A percentile compares a stretch with the other conserved stretches of the same genome.
phyloP scores from a whole-genome alignment of 805 yeast species.

The Ogataea ganodermae region DNA sequence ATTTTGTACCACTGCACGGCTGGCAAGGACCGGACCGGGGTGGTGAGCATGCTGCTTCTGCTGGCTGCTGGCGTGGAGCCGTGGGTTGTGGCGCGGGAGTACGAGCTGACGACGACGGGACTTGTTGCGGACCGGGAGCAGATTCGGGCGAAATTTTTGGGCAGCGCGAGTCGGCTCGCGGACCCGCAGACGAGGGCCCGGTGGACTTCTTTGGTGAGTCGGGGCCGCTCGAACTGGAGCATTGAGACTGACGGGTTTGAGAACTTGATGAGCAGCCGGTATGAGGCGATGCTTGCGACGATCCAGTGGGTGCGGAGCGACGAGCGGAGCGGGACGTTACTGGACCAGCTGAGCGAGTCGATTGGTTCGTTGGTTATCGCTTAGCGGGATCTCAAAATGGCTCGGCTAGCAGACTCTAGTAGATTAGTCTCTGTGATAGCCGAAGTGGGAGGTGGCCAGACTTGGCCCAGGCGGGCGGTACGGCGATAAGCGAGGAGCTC shows the following conservation, averaged over 20 bases:
- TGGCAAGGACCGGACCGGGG: conserved; percentile 86
- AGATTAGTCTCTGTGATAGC: no score
- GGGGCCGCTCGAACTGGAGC: conserved; percentile 45
- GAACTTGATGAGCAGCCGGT: conserved; percentile 61
- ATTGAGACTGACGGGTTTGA: conserved; percentile 54
- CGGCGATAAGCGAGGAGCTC: no score
- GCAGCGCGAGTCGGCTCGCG: conserved; percentile 29
- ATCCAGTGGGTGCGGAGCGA: conserved; percentile 51
- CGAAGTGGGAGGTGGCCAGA: no score
- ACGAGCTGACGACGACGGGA: conserved; percentile 72
- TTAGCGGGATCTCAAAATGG: no score
- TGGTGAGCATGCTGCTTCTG: conserved; percentile 66
- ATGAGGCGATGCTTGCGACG: conserved; percentile 70
- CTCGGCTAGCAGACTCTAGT: no score
- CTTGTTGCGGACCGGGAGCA: conserved; percentile 49
- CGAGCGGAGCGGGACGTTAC: conserved; percentile 58
- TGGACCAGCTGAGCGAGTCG: conserved; percentile 42
- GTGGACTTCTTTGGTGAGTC: conserved; percentile 29
- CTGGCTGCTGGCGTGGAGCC: conserved; percentile 65
- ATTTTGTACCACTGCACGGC: conserved; percentile 79
- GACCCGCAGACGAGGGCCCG: conserved; percentile 25
- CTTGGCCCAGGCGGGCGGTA: no score
- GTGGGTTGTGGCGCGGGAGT: conserved; percentile 69
- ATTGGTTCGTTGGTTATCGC: no score
- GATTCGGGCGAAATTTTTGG: conserved; percentile 39